These are phyloP conservation scores for Ceratobasidium sp. DNA, from an alignment of 1,284 basidiomycete genomes.

Conservation along the genomic window DNA sequence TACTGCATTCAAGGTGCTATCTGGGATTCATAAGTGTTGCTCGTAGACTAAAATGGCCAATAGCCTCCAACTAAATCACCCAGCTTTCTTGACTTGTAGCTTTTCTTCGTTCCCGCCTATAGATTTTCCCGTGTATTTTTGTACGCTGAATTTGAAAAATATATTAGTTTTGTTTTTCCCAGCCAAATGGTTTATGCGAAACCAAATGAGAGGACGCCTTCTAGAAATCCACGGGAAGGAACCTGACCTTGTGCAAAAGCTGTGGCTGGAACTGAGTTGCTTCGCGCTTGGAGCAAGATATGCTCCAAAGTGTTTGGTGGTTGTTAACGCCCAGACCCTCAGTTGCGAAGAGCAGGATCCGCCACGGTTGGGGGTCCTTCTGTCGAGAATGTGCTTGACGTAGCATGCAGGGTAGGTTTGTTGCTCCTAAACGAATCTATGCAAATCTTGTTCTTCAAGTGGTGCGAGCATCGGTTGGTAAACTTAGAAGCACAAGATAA, in stretches of 20 bases:
- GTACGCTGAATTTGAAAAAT: slow-evolving; percentile 8
- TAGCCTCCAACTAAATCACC: too few species aligned
- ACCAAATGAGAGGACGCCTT: neutral
- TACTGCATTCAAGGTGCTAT: slow-evolving; percentile 37
- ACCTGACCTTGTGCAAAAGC: neutral
- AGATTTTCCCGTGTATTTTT: neutral
- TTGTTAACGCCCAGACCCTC: neutral
- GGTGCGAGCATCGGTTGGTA: neutral
- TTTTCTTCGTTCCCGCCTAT: neutral
- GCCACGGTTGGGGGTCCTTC: neutral
- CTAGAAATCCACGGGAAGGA: slow-evolving; percentile 7
- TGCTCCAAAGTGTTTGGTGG: neutral
- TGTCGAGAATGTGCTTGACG: neutral
- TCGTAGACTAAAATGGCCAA: neutral
- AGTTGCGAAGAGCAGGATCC: too few species aligned
- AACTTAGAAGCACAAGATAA: neutral
- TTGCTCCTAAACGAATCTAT: neutral
- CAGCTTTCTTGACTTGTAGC: neutral
- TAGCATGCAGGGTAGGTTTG: neutral
- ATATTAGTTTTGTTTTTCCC: slow-evolving; percentile 3
- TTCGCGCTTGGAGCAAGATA: neutral
- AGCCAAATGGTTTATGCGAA: slow-evolving; percentile 5
- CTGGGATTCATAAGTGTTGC: slow-evolving; percentile 39
- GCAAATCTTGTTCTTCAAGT: too few species aligned
- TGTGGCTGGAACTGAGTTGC: slow-evolving; percentile 2